phyloP scores from a whole-genome alignment of 164 flowering plant species.

The Chimonanthus praecox region DNA sequence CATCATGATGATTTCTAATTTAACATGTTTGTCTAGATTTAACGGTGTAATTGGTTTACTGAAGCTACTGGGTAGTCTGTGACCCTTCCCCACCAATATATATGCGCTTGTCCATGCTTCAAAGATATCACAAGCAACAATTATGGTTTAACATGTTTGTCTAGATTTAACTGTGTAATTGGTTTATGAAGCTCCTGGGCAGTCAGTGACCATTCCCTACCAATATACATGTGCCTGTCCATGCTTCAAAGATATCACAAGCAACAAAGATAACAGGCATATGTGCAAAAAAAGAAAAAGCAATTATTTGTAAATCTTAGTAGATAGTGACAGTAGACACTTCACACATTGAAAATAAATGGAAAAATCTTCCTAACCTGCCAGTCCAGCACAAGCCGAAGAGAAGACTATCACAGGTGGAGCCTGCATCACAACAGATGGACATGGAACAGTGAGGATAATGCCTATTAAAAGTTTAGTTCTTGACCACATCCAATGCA shows the following conservation, averaged over 20 bases:
- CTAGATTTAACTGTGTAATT: neutral
- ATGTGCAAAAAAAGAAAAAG: no score
- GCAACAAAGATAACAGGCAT: no score
- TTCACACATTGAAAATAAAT: neutral
- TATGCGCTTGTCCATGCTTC: no score
- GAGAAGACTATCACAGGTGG: constrained; percentile 96
- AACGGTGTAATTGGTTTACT: neutral
- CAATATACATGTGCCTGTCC: no score
- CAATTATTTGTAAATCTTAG: no score
- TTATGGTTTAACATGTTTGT: neutral
- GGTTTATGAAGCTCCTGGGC: neutral
- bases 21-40: neutral
- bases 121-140: no score
- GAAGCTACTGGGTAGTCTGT: no score
- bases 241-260: no score
- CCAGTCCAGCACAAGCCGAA: constrained; percentile 92
- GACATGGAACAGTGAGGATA: constrained; percentile 6
- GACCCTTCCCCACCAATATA: no score
- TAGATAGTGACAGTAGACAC: neutral
- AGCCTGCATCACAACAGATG: constrained; percentile 49
- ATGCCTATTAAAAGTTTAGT: neutral
- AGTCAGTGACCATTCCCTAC: no score
- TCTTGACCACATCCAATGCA: neutral
- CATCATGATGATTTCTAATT: no score
- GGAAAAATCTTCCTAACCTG: constrained; percentile 44